Conservation (phyloP, 2,329 filamentous ascomycete species). For the Parascedosporium putredinis region DNA sequence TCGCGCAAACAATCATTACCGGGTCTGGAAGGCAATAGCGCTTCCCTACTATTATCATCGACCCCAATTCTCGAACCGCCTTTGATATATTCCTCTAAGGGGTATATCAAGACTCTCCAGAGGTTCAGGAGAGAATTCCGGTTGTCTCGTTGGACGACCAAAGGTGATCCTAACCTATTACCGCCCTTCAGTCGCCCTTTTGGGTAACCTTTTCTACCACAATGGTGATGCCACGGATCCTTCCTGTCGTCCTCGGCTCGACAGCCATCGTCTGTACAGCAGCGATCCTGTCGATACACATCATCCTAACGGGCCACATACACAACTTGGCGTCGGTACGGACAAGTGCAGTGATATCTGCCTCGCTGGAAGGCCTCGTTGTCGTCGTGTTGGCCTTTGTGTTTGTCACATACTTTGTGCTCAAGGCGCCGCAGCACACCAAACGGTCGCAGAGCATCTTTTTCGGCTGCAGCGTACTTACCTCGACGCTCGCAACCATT, state of each 20-base stretch:
- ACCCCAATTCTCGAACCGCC: background rate
- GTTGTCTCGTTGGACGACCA: no score
- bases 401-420: constrained; percentile 19
- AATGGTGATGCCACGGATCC: constrained; percentile 6
- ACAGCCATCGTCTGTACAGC: constrained; percentile 17
- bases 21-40: background rate
- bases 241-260: constrained; percentile 1
- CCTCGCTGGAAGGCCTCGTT: constrained; percentile 25
- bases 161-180: no score
- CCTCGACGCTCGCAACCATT: constrained; percentile 33
- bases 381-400: constrained; percentile 25
- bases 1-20: background rate
- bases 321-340: constrained; percentile 21
- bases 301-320: constrained; percentile 25
- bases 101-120: no score
- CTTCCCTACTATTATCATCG: background rate
- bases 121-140: no score
- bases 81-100: background rate
- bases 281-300: constrained; percentile 27
- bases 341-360: constrained; percentile 26
- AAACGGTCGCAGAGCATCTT: constrained; percentile 21
- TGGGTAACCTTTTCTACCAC: no score
- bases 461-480: constrained; percentile 27
- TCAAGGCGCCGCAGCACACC: constrained; percentile 11
- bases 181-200: no score